These are phyloP conservation scores for Candida anutae DNA, from an alignment of 1,139 yeast genomes.

Conservation along the genomic window DNA sequence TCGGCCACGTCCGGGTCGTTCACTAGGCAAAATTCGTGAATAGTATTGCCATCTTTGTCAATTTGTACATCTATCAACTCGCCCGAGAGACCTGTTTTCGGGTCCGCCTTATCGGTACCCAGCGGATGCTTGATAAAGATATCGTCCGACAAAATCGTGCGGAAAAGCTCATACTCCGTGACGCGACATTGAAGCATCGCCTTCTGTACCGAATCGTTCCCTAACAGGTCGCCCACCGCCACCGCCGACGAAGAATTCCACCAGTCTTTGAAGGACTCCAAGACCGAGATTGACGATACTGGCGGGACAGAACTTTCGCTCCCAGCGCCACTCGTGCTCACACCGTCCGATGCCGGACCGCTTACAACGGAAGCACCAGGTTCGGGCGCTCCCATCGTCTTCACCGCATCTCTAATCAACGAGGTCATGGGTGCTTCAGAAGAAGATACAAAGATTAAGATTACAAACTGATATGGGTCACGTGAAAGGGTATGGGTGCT, in stretches of 20 bases:
- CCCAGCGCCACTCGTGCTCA: too few relatives aligned
- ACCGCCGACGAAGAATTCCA: conserved; percentile 26
- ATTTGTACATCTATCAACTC: conserved; percentile 25
- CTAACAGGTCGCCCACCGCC: conserved; percentile 13
- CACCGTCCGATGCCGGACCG: too few relatives aligned
- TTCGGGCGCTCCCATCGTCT: conserved; percentile 9
- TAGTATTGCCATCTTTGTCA: conserved; percentile 18
- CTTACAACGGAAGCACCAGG: neutral
- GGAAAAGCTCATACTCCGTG: conserved; percentile 30
- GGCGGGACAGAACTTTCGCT: conserved; percentile 1
- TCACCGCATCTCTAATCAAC: conserved; percentile 7
- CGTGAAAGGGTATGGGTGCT: too few relatives aligned
- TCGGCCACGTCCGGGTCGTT: conserved; percentile 13
- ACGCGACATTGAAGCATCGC: conserved; percentile 20
- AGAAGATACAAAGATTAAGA: too few relatives aligned
- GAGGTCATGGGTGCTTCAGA: conserved; percentile 5
- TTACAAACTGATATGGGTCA: too few relatives aligned
- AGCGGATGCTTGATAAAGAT: conserved; percentile 14
- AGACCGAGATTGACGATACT: conserved; percentile 17
- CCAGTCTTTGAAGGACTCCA: conserved; percentile 31
- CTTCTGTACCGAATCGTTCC: conserved; percentile 5
- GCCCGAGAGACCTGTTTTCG: conserved; percentile 7
- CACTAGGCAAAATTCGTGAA: conserved; percentile 32
- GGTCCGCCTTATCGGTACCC: conserved; percentile 1
- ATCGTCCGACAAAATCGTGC: conserved; percentile 26